These are phyloP conservation scores for Corymbia citriodora DNA, from an alignment of 441 rosid genomes.

Conservation along the genomic window DNA sequence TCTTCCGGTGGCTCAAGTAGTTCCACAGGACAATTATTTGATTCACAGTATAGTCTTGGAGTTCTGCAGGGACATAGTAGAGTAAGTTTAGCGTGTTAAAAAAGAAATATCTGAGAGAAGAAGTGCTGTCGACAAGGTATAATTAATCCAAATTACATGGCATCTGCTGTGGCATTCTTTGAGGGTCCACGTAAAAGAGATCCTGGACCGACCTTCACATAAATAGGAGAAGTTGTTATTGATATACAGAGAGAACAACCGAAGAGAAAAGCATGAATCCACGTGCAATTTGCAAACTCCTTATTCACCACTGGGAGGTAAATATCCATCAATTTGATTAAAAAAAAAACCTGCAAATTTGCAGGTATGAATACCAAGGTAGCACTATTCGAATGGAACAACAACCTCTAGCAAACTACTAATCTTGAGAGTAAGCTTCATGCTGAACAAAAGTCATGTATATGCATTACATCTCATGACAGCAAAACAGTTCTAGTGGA, in stretches of 20 bases:
- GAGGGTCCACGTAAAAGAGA: slow-evolving; percentile 92
- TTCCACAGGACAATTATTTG: slow-evolving; percentile 81
- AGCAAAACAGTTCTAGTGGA: not conserved
- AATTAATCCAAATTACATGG: slow-evolving; percentile 54
- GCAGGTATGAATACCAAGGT: not conserved
- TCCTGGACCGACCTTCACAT: slow-evolving; percentile 84
- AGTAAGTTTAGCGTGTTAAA: not conserved
- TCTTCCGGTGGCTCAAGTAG: slow-evolving; percentile 96
- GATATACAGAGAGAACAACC: not conserved
- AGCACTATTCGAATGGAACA: not conserved
- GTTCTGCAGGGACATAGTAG: slow-evolving; percentile 40
- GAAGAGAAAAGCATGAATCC: not conserved
- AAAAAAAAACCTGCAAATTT: not conserved
- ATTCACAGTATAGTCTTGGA: slow-evolving; percentile 81
- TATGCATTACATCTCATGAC: not conserved
- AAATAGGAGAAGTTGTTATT: not conserved
- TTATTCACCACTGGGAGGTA: not conserved
- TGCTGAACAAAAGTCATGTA: not conserved
- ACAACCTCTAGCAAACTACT: not conserved
- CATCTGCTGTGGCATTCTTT: slow-evolving; percentile 73
- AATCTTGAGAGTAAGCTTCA: not conserved
- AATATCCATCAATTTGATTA: not conserved
- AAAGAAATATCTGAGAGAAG: not conserved
- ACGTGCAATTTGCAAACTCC: not conserved
- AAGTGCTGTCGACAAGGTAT: not conserved